phyloP scores from a whole-genome alignment of 2,329 filamentous ascomycete genomes.

The Fusarium sp. region DNA sequence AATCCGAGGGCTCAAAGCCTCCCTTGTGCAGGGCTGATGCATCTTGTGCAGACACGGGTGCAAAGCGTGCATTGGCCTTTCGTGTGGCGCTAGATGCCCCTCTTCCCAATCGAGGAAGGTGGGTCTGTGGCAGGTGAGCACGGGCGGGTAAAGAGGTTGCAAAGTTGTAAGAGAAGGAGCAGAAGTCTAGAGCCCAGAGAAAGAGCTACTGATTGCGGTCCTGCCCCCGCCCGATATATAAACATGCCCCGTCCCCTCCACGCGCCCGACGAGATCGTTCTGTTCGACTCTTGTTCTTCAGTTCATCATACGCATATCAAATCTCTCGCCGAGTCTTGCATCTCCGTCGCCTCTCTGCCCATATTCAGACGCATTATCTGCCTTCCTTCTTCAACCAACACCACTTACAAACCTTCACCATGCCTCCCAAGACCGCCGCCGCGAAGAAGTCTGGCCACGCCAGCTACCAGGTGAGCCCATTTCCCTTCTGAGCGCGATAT shows the following conservation, averaged over 20 bases:
- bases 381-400: slow-evolving; percentile 29
- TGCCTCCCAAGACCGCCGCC: slow-evolving; percentile 70
- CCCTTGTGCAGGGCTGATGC: slow-evolving; percentile 23
- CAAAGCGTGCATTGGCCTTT: slow-evolving; percentile 31
- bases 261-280: slow-evolving; percentile 62
- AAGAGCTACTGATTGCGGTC: slow-evolving; percentile 66
- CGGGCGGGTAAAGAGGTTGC: slow-evolving; percentile 23
- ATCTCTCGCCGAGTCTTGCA: slow-evolving; percentile 18
- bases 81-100: slow-evolving; percentile 44
- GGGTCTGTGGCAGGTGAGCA: slow-evolving; percentile 41
- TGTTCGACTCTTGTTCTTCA: slow-evolving; percentile 50
- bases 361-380: slow-evolving; percentile 28
- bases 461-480: slow-evolving; percentile 68
- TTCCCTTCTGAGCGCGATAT: slow-evolving; percentile 5
- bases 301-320: slow-evolving; percentile 40
- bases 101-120: slow-evolving; percentile 39
- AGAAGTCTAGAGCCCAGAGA: slow-evolving; percentile 28
- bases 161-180: slow-evolving; percentile 34
- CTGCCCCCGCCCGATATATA: slow-evolving; percentile 70
- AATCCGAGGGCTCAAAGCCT: slow-evolving; percentile 8
- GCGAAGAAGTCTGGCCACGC: slow-evolving; percentile 65
- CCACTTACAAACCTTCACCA: slow-evolving; percentile 53
- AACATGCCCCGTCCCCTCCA: slow-evolving; percentile 65
- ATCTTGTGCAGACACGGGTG: slow-evolving; percentile 36
- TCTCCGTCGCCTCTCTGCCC: slow-evolving; percentile 42